These are phyloP conservation scores for Pelargonium cotyledonis DNA, from an alignment of 441 rosid species.

Conservation along the genomic window DNA sequence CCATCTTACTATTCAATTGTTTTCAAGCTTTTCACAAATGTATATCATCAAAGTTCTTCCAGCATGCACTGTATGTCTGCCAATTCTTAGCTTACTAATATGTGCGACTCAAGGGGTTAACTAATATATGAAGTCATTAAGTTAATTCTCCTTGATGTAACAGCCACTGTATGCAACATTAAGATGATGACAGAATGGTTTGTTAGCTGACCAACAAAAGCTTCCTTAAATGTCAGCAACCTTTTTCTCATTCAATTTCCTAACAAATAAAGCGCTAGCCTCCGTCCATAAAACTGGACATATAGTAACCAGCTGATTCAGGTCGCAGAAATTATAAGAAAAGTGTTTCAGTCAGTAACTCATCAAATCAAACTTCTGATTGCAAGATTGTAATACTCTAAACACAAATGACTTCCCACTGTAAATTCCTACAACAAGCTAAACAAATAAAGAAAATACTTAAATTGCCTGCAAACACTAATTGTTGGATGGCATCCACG, in stretches of 20 bases:
- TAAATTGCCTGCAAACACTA: background rate
- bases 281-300: background rate
- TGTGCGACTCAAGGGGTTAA: too few species aligned
- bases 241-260: conserved; percentile 1
- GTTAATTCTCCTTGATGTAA: too few species aligned
- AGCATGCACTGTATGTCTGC: too few species aligned
- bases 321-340: background rate
- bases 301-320: background rate
- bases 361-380: background rate
- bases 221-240: background rate
- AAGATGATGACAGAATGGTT: background rate
- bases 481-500: background rate
- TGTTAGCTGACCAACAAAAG: background rate
- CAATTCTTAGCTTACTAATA: too few species aligned
- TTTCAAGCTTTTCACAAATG: too few species aligned
- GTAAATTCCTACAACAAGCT: background rate
- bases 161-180: too few species aligned
- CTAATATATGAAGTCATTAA: too few species aligned
- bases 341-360: background rate
- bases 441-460: background rate
- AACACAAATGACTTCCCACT: background rate
- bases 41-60: too few species aligned
- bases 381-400: background rate
- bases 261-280: background rate
- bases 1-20: too few species aligned